Evolutionary conservation across 805 yeast species (phyloP).

Genomic region (Saturnispora silvae): DNA sequence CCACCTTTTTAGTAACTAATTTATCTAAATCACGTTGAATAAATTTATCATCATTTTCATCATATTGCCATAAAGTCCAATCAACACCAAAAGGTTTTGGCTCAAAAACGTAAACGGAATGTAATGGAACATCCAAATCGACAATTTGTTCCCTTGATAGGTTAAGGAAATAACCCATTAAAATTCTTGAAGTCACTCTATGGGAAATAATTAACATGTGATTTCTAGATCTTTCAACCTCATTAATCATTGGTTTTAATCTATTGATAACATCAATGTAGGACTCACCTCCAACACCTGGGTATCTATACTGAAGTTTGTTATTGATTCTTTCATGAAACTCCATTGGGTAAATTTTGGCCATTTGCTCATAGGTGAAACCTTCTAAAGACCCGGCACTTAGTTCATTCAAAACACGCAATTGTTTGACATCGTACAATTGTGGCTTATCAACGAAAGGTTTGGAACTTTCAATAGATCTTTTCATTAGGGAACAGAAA

Average conservation of each 20-base stretch:
- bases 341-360: conserved; percentile 61
- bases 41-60: conserved; percentile 71
- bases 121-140: conserved; percentile 86
- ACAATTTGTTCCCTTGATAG: conserved; percentile 71
- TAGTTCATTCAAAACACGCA: conserved; percentile 87
- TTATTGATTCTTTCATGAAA: conserved; percentile 64
- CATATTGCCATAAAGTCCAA: conserved; percentile 82
- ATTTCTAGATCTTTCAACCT: conserved; percentile 83
- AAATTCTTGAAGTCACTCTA: conserved; percentile 80
- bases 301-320: conserved; percentile 81
- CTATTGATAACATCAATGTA: conserved; percentile 89
- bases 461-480: conserved; percentile 72
- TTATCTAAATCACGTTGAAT: conserved; percentile 39
- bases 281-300: conserved; percentile 96
- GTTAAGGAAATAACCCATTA: conserved; percentile 83
- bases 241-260: conserved; percentile 81
- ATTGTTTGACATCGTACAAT: conserved; percentile 66
- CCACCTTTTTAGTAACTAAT: conserved; percentile 38
- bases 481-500: conserved; percentile 80
- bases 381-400: conserved; percentile 93
- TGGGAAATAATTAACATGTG: conserved; percentile 79
- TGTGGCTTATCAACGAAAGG: conserved; percentile 53
- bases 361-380: conserved; percentile 83
- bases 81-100: conserved; percentile 94
- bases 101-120: conserved; percentile 81